These are phyloP conservation scores for Kuraishia floccosa DNA, from an alignment of 805 yeast species.

Conservation along the genomic window DNA sequence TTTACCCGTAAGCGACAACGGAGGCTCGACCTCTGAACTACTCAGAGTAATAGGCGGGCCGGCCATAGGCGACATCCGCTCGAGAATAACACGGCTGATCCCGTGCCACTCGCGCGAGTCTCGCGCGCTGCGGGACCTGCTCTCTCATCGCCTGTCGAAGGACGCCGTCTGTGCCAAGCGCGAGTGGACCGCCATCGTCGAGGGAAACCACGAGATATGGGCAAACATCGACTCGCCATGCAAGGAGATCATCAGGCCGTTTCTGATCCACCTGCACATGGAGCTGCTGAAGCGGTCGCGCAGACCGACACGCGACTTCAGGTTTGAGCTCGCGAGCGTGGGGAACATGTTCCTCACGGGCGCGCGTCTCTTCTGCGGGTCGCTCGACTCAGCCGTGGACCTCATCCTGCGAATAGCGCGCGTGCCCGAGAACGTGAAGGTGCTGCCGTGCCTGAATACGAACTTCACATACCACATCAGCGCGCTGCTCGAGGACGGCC, in stretches of 20 bases:
- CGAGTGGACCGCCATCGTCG: slow-evolving; percentile 74
- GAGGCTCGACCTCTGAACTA: slow-evolving; percentile 89
- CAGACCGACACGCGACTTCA: slow-evolving; percentile 44
- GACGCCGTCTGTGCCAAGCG: slow-evolving; percentile 39
- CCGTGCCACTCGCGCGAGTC: slow-evolving; percentile 45
- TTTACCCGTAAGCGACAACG: slow-evolving; percentile 83
- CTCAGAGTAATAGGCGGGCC: slow-evolving; percentile 86
- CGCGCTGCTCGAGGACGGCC: slow-evolving; percentile 60
- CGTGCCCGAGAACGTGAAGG: slow-evolving; percentile 38
- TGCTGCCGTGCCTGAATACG: slow-evolving; percentile 76
- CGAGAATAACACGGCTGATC: slow-evolving; percentile 66
- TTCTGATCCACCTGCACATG: slow-evolving; percentile 67
- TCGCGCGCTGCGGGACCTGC: slow-evolving; percentile 20
- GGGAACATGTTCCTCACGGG: slow-evolving; percentile 84
- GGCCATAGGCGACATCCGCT: slow-evolving; percentile 87
- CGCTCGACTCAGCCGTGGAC: slow-evolving; percentile 77
- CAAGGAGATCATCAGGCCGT: slow-evolving; percentile 66
- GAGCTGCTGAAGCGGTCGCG: slow-evolving; percentile 63
- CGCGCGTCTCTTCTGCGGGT: slow-evolving; percentile 70
- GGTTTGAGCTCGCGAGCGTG: slow-evolving; percentile 67
- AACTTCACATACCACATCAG: slow-evolving; percentile 81
- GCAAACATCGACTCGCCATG: slow-evolving; percentile 40
- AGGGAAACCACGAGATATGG: slow-evolving; percentile 72
- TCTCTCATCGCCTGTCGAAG: slow-evolving; percentile 39
- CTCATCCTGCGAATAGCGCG: slow-evolving; percentile 54